Base-by-base conservation (phyloP, 345 rosid species). In the Conringia planisiliqua region DNA sequence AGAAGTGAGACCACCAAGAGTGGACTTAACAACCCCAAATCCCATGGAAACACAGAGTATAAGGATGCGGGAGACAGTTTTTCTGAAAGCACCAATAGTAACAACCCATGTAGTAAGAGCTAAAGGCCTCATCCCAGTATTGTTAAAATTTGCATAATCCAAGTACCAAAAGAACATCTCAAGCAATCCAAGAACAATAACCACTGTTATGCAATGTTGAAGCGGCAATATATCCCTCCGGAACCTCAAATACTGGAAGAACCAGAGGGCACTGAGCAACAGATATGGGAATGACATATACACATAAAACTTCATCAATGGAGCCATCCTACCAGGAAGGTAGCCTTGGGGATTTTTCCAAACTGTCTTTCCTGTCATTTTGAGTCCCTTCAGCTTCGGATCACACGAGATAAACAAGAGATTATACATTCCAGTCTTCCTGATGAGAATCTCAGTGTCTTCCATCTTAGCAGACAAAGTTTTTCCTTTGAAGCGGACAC, bases 301-400 rank as follows among this genome's bases (percentile, higher is more conserved):
- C 62, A 86, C 86, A 57, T 90, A 92, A 72, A 95, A 95, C 73
- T 78, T 87, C 94, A 86, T 85, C 62, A 90, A 78, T 5, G 99
- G 99, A 40, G 99, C 93, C 99, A 95, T 95, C 80, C 99, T 83
- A 22, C 98, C 98, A 6, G 98, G 99, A 73, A 95, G 85, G 80
- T 86, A 92, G 36, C 99, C 99, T 60, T 82, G 78, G 9, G 98
- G 94, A 68, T 92, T 95, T 82, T 87, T 95, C 99, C 99, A 95
- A 30, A 88, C 67, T 12, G 99, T 95, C 86, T 87, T 90, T 67
- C 99, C 99, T 11, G 89, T 87, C 93, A 95, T 88, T 57, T 61
- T 75, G 18, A 88, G 76, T 17, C 90, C 98, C 84, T 83, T 89
- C 47, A 90, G 92, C 54, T 83, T 85, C 7, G 94, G 97, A 81